A percentile compares a stretch with the other conserved stretches of the same genome.
Conservation (phyloP, 148 eudicot species). For the Chenopodium quinoa region DNA sequence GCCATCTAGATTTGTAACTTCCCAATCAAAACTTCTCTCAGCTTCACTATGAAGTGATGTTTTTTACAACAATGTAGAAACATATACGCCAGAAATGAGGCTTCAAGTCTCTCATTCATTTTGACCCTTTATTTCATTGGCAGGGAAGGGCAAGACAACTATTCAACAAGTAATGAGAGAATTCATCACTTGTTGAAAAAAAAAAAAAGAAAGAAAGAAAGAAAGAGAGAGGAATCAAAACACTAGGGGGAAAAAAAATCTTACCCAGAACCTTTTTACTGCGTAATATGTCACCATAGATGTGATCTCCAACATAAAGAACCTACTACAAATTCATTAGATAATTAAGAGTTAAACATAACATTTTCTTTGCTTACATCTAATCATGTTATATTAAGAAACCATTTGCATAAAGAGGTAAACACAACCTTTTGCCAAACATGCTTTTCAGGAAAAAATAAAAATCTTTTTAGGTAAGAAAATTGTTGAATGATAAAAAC, state of each 20-base stretch:
- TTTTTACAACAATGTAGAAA: background rate
- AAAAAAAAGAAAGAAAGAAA: background rate
- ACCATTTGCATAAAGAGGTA: background rate
- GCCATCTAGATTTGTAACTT: background rate
- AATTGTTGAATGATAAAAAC: too few species aligned
- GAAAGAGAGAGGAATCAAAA: background rate
- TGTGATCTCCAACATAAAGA: slow-evolving; percentile 96
- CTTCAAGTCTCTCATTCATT: background rate
- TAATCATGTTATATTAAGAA: too few species aligned
- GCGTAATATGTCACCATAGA: slow-evolving; percentile 92
- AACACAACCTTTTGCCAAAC: background rate
- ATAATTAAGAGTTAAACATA: background rate
- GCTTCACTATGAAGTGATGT: background rate
- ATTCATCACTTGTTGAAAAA: too few species aligned
- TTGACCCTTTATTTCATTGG: too few species aligned
- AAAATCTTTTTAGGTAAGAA: background rate
- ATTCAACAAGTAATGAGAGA: too few species aligned
- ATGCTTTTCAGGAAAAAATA: background rate
- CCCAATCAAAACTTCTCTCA: background rate
- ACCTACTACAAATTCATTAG: slow-evolving; percentile 50
- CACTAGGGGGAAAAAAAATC: slow-evolving; percentile 5
- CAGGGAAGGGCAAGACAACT: too few species aligned
- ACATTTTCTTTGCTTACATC: too few species aligned
- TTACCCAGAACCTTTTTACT: slow-evolving; percentile 94
- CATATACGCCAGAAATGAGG: background rate